A percentile compares a stretch with the other conserved stretches of the same genome.
Evolutionary conservation across 345 rosid genomes (phyloP).

Genomic region (Salix exigua): DNA sequence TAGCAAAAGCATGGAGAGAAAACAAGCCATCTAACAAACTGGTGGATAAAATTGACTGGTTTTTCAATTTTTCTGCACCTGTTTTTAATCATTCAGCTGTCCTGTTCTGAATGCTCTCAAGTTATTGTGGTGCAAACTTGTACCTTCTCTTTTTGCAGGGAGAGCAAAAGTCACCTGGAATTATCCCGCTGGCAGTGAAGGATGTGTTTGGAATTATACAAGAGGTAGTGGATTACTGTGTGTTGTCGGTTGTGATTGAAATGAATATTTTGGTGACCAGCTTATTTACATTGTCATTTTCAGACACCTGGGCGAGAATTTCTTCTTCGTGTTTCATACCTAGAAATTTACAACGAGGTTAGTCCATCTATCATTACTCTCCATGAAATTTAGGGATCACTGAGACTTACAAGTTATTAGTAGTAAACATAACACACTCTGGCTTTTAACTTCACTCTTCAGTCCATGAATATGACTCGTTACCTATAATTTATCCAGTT

Average conservation of each 20-base stretch:
- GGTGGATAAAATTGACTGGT: neutral
- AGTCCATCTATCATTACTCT: slow-evolving; percentile 12
- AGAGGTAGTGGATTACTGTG: slow-evolving; percentile 50
- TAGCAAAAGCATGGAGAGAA: neutral
- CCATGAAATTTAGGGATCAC: neutral
- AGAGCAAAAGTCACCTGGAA: slow-evolving; percentile 95
- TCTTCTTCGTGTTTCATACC: slow-evolving; percentile 95
- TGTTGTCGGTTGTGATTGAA: neutral
- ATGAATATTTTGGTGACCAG: slow-evolving; percentile 2
- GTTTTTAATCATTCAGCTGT: neutral
- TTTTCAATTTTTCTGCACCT: neutral
- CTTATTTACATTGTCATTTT: slow-evolving; percentile 20
- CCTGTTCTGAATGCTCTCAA: neutral
- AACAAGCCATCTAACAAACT: neutral
- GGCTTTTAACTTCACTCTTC: neutral
- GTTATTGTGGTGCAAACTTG: neutral
- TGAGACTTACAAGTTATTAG: no score
- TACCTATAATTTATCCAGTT: no score
- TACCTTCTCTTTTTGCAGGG: slow-evolving; percentile 42
- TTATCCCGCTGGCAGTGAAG: slow-evolving; percentile 87
- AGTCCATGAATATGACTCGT: no score
- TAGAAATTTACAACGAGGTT: slow-evolving; percentile 96
- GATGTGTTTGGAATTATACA: slow-evolving; percentile 94
- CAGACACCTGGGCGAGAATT: slow-evolving; percentile 90
- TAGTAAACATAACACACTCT: no score